Evolutionary conservation across 257 asterid species (phyloP), one percentile per base, ranked within the genome.

Genomic region (Nyctanthes arbortristis): DNA sequence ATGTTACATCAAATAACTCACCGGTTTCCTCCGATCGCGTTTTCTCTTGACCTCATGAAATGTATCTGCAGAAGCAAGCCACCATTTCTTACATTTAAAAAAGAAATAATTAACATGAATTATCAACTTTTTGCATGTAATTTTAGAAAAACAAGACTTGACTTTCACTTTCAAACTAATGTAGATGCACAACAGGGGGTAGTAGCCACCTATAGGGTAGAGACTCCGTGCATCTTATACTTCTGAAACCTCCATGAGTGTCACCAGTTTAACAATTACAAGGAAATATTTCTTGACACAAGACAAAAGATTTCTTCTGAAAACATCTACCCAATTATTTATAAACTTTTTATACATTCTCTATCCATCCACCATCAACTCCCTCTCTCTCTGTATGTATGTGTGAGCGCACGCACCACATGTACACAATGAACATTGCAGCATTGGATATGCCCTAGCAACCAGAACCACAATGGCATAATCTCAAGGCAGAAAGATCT

Each of bases 31-130:
- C 70, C 80, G 78, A 31, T 81, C 86, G 16, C 84, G 89, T 79
- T 84, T 88, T 71, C 63, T 78, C 80, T 78, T 88, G 34, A 85
- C 89, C 79, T 84, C 84, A 29, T 82, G 92, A 77, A 88, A 85
- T 35, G 92, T 81, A 79, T 85, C 92, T 85, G 87, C 81, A 70
- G 33, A 45, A 76, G 34, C 34, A 71, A 71, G 58, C 59, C 68
- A 52, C 37, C 5, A 13, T 31, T 45, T 5, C 40, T 32, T 62
- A 18, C 11, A 24, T 45, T 61, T 4, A 36, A 13, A 11, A 34
- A 24, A 36, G 58, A n/a, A 34, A 24, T 29, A 7, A 33, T 34
- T 14, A 52, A 30, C 34, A 40, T 40, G 60, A 40, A 29, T 60
- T 12, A 60, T 8, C 18, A 3, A 40, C 1, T 25, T 13, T 29